phyloP scores from a whole-genome alignment of 345 rosid species.

The Gossypioides kirkii region DNA sequence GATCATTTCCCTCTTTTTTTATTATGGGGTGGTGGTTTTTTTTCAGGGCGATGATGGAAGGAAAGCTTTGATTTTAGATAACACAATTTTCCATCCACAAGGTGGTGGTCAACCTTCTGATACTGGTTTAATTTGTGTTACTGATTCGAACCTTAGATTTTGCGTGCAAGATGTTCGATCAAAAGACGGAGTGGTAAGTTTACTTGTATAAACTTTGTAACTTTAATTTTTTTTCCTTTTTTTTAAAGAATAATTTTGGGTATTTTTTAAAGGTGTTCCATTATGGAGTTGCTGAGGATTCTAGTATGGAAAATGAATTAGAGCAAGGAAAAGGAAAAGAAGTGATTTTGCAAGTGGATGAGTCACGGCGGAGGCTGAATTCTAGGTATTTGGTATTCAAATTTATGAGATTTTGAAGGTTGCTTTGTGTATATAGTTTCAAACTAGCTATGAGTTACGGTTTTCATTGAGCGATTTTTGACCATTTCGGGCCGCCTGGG shows the following conservation, averaged over 20 bases:
- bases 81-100: slow-evolving; percentile 88
- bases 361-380: slow-evolving; percentile 60
- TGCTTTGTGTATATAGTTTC: not conserved
- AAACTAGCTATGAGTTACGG: not conserved
- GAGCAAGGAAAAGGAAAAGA: slow-evolving; percentile 39
- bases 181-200: slow-evolving; percentile 56
- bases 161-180: slow-evolving; percentile 75
- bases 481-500: too few species aligned
- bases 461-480: not conserved
- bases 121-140: slow-evolving; percentile 43
- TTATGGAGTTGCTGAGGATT: slow-evolving; percentile 52
- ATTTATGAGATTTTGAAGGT: not conserved
- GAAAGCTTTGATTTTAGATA: slow-evolving; percentile 52
- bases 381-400: slow-evolving; percentile 42
- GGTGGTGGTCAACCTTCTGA: slow-evolving; percentile 95
- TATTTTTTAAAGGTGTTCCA: slow-evolving; percentile 51
- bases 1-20: not conserved
- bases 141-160: slow-evolving; percentile 37
- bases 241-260: not conserved
- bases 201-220: not conserved
- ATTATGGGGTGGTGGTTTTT: not conserved
- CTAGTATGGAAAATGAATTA: slow-evolving; percentile 26
- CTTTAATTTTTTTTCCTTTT: not conserved
- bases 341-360: slow-evolving; percentile 56
- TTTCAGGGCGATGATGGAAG: slow-evolving; percentile 63